A percentile compares a stretch with the other conserved stretches of the same genome.
Conservation (phyloP, 208 protist genomes). For the Leishmania aethiopica region DNA sequence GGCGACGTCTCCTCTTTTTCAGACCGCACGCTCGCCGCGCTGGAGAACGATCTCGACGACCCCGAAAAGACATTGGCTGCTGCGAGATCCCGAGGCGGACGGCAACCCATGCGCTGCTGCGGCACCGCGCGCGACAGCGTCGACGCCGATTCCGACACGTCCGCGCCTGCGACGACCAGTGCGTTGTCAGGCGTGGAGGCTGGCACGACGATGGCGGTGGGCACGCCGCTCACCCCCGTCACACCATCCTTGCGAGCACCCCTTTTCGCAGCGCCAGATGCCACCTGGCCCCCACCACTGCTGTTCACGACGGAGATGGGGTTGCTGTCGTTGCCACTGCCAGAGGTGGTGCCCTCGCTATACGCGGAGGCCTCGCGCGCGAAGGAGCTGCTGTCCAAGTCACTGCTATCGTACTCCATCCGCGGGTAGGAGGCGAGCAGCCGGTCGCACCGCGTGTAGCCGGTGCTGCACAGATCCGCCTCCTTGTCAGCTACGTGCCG, state of each 20-base stretch:
- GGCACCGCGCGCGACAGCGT: background rate
- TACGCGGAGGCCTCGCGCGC: no score
- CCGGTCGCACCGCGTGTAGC: background rate
- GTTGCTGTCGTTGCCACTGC: background rate
- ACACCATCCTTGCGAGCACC: background rate
- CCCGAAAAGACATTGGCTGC: background rate
- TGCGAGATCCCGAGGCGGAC: background rate
- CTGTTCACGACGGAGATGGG: background rate
- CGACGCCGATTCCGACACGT: background rate
- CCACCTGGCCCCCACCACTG: background rate
- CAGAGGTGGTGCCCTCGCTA: background rate
- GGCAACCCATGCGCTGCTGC: slow-evolving; percentile 14
- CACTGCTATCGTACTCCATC: slow-evolving; percentile 20
- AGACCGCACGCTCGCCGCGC: background rate
- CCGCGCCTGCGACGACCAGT: background rate
- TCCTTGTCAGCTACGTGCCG: slow-evolving; percentile 15
- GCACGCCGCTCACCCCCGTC: background rate
- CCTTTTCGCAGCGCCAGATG: background rate
- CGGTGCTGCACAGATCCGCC: slow-evolving; percentile 3
- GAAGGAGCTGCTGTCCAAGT: background rate
- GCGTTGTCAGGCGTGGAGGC: background rate
- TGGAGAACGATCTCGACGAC: background rate
- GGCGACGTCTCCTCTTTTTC: background rate
- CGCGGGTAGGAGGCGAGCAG: slow-evolving; percentile 10
- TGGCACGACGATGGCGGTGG: slow-evolving; percentile 10